phyloP scores from a whole-genome alignment of 129 eudicot genomes.

The Mikania micrantha region DNA sequence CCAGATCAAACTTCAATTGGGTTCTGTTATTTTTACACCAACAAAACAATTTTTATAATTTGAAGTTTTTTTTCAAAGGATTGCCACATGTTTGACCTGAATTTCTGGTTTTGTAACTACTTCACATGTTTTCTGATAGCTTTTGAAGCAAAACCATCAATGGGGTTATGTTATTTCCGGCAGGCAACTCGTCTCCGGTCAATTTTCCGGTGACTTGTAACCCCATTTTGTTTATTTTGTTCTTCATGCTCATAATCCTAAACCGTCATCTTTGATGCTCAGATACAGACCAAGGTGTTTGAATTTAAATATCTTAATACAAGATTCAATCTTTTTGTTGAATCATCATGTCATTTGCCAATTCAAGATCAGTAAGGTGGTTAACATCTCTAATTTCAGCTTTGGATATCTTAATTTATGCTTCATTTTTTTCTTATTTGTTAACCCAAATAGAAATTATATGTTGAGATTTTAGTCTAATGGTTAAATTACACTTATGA shows the following conservation, averaged over 20 bases:
- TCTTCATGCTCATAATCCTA: background rate
- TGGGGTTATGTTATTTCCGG: constrained; percentile 27
- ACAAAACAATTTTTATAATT: constrained; percentile 12
- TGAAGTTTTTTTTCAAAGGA: constrained; percentile 20
- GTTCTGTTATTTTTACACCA: constrained; percentile 19
- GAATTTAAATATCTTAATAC: background rate
- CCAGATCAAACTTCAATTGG: constrained; percentile 29
- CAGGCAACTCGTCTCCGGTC: constrained; percentile 16
- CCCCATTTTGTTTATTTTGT: background rate
- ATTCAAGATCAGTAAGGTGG: constrained; percentile 82
- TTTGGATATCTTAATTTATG: background rate
- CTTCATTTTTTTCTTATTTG: background rate
- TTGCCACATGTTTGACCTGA: constrained; percentile 54
- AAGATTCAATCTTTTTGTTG: constrained; percentile 12
- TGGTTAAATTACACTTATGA: background rate
- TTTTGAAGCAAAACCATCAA: constrained; percentile 22
- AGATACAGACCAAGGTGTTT: constrained; percentile 16
- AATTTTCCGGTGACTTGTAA: constrained; percentile 23
- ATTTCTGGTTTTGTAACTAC: constrained; percentile 27
- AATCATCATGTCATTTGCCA: constrained; percentile 50
- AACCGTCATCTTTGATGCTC: background rate
- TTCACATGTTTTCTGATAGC: constrained; percentile 56
- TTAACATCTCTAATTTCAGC: background rate
- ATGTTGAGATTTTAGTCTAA: background rate
- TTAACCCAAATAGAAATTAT: background rate